Conservation (phyloP, 163 green algal genomes). For the Volvox carteri region DNA sequence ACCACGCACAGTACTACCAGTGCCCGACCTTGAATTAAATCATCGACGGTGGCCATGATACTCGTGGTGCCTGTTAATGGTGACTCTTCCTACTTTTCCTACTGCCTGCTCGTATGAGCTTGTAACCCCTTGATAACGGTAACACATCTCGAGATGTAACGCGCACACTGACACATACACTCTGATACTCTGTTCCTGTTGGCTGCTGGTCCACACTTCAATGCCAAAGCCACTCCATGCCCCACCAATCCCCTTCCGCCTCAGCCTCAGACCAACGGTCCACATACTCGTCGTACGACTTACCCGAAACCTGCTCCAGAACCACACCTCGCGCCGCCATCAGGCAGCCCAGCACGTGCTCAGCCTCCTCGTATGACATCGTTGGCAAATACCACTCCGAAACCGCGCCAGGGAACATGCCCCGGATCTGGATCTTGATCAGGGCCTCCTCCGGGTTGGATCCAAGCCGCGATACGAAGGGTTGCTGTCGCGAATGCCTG, state of each 20-base stretch:
- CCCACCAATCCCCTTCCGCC: conserved; percentile 46
- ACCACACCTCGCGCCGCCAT: conserved; percentile 21
- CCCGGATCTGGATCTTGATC: conserved; percentile 42
- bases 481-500: background rate
- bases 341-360: conserved; percentile 32
- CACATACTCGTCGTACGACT: conserved; percentile 30
- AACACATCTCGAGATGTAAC: background rate
- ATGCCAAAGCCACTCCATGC: conserved; percentile 46
- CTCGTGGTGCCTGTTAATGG: background rate
- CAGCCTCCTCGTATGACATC: conserved; percentile 35
- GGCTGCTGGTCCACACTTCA: background rate
- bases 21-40: too few species aligned
- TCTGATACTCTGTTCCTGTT: background rate
- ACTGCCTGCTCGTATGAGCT: background rate
- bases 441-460: conserved; percentile 21
- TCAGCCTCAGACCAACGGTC: conserved; percentile 31
- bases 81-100: background rate
- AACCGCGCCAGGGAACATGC: conserved; percentile 34
- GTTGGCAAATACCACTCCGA: conserved; percentile 46
- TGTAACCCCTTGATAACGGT: background rate
- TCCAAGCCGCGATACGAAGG: background rate
- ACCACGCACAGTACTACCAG: too few species aligned
- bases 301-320: background rate
- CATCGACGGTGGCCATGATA: too few species aligned
- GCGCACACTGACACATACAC: background rate